These are phyloP conservation scores for Daldinia sp. DNA, from an alignment of 2,329 filamentous ascomycete genomes.

Conservation along the genomic window DNA sequence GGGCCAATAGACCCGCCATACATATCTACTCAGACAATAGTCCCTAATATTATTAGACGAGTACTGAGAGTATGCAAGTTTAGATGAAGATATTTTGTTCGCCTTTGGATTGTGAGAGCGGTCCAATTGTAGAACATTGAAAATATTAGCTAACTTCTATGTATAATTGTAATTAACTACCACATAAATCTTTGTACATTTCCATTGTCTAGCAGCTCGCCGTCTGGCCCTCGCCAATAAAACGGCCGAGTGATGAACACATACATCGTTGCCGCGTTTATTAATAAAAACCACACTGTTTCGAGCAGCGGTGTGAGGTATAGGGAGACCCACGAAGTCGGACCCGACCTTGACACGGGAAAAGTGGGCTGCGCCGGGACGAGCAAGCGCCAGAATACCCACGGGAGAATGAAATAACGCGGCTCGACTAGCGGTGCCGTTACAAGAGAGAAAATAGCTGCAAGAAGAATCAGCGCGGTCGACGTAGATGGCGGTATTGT, in stretches of 20 bases:
- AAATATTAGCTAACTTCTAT: neutral
- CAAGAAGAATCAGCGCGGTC: constrained; percentile 69
- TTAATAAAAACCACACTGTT: constrained; percentile 74
- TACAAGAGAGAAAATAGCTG: constrained; percentile 82
- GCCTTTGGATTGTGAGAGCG: neutral
- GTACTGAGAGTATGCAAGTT: constrained; percentile 19
- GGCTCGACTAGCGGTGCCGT: constrained; percentile 95
- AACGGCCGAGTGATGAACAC: constrained; percentile 78
- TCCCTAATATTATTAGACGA: constrained; percentile 19
- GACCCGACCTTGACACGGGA: neutral
- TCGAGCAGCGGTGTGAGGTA: constrained; percentile 62
- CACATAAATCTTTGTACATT: constrained; percentile 84
- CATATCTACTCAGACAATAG: constrained; percentile 15
- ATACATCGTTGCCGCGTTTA: constrained; percentile 76
- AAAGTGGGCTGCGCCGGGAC: constrained; percentile 64
- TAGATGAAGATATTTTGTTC: neutral
- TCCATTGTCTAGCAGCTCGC: constrained; percentile 65
- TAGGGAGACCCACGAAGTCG: constrained; percentile 2
- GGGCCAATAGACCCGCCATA: constrained; percentile 2
- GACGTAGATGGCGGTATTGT: constrained; percentile 58
- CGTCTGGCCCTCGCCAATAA: constrained; percentile 69
- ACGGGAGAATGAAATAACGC: constrained; percentile 94
- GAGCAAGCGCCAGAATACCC: constrained; percentile 91
- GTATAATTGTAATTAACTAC: constrained; percentile 57
- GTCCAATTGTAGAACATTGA: neutral